phyloP scores from a whole-genome alignment of 1,284 basidiomycete genomes.

The Ganoderma resinaceum region DNA sequence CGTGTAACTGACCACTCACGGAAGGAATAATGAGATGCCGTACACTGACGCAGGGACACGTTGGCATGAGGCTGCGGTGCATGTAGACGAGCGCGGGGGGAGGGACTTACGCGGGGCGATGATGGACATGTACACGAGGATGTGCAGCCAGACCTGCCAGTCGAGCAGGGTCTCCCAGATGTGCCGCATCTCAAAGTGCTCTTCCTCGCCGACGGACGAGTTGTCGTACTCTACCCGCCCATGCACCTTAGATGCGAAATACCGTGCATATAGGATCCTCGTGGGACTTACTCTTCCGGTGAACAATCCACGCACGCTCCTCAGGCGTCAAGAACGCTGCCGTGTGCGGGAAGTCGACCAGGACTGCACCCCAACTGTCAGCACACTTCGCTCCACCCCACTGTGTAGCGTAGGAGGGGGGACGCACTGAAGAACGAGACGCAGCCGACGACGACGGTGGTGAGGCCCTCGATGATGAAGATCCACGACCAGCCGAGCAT shows the following conservation, averaged over 20 bases:
- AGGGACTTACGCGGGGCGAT: conserved; percentile 60
- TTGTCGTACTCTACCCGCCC: conserved; percentile 61
- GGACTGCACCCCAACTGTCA: conserved; percentile 42
- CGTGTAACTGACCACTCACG: conserved; percentile 23
- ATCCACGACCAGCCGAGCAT: conserved; percentile 54
- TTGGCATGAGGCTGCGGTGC: neutral
- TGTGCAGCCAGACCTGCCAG: conserved; percentile 70
- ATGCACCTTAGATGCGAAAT: neutral
- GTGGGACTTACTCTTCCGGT: conserved; percentile 58
- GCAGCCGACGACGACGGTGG: conserved; percentile 58
- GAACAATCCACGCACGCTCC: conserved; percentile 65
- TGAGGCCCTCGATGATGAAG: conserved; percentile 62
- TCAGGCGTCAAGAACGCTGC: conserved; percentile 66
- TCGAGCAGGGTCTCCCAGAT: conserved; percentile 61
- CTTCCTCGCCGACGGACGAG: conserved; percentile 71
- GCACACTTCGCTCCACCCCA: too few relatives aligned
- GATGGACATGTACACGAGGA: conserved; percentile 67
- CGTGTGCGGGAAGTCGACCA: conserved; percentile 66
- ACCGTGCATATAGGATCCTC: conserved; percentile 17
- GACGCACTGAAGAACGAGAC: conserved; percentile 53
- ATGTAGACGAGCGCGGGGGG: neutral
- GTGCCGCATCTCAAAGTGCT: conserved; percentile 61
- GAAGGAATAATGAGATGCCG: conserved; percentile 33
- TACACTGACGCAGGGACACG: conserved; percentile 20
- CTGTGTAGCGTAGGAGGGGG: conserved; percentile 26